Percentiles rank a stretch among this genome's conserved stretches.
Evolutionary conservation across 2,329 filamentous ascomycete genomes (phyloP).

Genomic region (Lasiodiplodia citricola): DNA sequence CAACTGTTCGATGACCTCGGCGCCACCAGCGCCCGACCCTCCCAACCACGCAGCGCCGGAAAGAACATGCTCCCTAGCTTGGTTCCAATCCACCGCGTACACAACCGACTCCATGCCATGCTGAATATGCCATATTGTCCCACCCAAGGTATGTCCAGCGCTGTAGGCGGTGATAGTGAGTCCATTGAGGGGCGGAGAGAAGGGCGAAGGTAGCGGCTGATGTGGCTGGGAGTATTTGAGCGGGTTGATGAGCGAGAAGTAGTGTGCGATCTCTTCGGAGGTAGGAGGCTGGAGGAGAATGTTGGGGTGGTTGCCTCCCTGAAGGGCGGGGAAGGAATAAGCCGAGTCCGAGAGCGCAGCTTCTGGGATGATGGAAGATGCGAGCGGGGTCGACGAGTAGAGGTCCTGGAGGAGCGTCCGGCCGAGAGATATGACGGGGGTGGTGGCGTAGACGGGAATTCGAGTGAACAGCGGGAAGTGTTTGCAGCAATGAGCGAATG

Average conservation of each 20-base stretch:
- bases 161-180: slow-evolving; percentile 96
- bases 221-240: slow-evolving; percentile 97
- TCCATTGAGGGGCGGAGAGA: slow-evolving; percentile 86
- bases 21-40: slow-evolving; percentile 76
- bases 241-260: slow-evolving; percentile 88
- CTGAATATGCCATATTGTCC: slow-evolving; percentile 98
- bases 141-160: slow-evolving; percentile 92
- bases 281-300: slow-evolving; percentile 74
- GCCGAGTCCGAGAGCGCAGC: slow-evolving; percentile 72
- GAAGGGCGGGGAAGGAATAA: slow-evolving; percentile 60
- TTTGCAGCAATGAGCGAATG: slow-evolving; percentile 96
- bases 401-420: slow-evolving; percentile 90
- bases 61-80: slow-evolving; percentile 93
- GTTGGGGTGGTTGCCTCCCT: slow-evolving; percentile 46
- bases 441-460: slow-evolving; percentile 93
- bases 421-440: slow-evolving; percentile 90
- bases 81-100: slow-evolving; percentile 98
- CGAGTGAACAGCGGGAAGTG: slow-evolving; percentile 89
- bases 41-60: slow-evolving; percentile 93
- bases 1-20: slow-evolving; percentile 91
- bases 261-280: slow-evolving; percentile 85
- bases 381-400: slow-evolving; percentile 87
- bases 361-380: slow-evolving; percentile 79
- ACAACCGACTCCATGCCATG: slow-evolving; percentile 96
- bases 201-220: slow-evolving; percentile 83